A percentile compares a stretch with the other conserved stretches of the same genome.
Evolutionary conservation across 169 alveolate species (phyloP).

Genomic region (Eimeria acervulina): DNA sequence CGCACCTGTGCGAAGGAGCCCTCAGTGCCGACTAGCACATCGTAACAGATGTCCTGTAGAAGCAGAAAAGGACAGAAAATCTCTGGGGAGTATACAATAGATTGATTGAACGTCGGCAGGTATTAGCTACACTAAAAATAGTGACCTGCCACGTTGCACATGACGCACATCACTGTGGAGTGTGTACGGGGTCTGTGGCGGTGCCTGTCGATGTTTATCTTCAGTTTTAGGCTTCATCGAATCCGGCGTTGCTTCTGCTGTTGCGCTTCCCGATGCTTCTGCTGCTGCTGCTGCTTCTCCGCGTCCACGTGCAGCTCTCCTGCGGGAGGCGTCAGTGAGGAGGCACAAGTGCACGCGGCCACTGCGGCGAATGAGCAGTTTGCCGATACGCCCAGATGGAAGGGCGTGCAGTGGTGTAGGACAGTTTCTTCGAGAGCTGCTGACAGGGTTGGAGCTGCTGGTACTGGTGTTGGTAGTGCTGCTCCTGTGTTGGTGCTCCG

Average conservation of each 20-base stretch:
- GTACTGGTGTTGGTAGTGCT: background rate
- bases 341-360: slow-evolving; percentile 82
- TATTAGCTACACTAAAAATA: background rate
- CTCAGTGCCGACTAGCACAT: slow-evolving; percentile 80
- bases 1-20: slow-evolving; percentile 80
- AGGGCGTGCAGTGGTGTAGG: slow-evolving; percentile 70
- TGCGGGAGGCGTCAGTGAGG: slow-evolving; percentile 8
- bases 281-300: background rate
- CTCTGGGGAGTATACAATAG: background rate
- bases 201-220: background rate
- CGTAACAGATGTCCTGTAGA: slow-evolving; percentile 64
- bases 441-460: background rate
- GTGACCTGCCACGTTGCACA: background rate
- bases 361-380: slow-evolving; percentile 76
- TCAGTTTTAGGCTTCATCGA: background rate
- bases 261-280: background rate
- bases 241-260: background rate
- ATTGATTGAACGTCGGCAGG: background rate
- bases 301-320: background rate
- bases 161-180: background rate
- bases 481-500: background rate
- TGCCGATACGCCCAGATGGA: slow-evolving; percentile 79
- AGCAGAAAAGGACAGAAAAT: background rate
- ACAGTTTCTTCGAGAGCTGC: background rate
- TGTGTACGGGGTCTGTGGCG: background rate